Base-by-base conservation (phyloP, 2,329 filamentous ascomycete genomes). In the Colletotrichum spinosum region DNA sequence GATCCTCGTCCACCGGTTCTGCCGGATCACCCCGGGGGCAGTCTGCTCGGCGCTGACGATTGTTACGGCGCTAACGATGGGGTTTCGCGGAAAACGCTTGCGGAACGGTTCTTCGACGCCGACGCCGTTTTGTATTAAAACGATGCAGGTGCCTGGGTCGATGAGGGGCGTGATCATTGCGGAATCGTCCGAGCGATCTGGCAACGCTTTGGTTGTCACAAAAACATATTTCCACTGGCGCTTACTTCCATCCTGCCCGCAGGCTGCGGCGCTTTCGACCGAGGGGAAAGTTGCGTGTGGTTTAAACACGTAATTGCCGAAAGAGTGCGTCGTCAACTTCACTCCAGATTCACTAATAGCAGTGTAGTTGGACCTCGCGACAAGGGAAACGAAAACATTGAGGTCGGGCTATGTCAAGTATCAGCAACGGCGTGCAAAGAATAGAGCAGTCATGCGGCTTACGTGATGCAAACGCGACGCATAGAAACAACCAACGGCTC, bases 1-100 rank as follows among this genome's bases (percentile, higher is more conserved):
- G 65, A 92, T 89, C 45, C 90, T 80, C 49, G 90, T 93, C 90
- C 90, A 93, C 44, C 90, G 84, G 74, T 92, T 92, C 77, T 93
- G 90, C 51, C 85, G 82, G 61, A 93, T 86, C 0, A 85, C 78
- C 6, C 90, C 90, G 33, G 84, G 87, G 3, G 79, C 77, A 6
- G 83, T 85, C 76, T 92, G 90, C 68, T 89, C 90, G 13, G 88
- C 90, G 69, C 87, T 90, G 38, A 90, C 83, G 66, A 92, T 84
- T 2, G 90, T 92, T 37, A 92, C 90, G 33, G 87, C 90, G 70
- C 86, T 90, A 64, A 92, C 77, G 51, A 93, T 86, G 2, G 86
- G 82, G 2, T 84, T 85, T 3, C 72, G 50, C 0, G 89, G 87
- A 70, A 92, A 92, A 6, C 89, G 83, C 55, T 79, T 78, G 37